Conservation (phyloP, 345 rosid species). For the Salix purpurea region DNA sequence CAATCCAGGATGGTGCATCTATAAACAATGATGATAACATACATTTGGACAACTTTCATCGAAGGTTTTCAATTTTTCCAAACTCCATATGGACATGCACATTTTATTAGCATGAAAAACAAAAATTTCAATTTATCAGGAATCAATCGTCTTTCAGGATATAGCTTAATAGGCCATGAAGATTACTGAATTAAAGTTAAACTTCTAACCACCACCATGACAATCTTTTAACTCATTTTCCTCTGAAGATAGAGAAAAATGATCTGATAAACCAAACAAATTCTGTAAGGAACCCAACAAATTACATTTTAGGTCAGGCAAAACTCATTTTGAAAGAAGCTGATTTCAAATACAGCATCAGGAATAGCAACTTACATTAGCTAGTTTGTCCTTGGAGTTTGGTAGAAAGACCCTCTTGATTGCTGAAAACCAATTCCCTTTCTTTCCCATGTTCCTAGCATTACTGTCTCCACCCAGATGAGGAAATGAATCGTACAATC, state of each 20-base stretch:
- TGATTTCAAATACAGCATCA: background rate
- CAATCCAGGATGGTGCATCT: background rate
- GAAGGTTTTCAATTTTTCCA: background rate
- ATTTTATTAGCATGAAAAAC: background rate
- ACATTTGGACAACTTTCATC: background rate
- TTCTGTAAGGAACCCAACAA: background rate
- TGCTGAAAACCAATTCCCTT: constrained; percentile 91
- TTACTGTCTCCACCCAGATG: constrained; percentile 44
- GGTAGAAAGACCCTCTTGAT: constrained; percentile 75
- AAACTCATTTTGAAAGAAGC: background rate
- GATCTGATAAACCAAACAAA: background rate
- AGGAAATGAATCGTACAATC: constrained; percentile 17
- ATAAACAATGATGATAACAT: background rate
- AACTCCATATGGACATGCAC: background rate
- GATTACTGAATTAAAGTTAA: background rate
- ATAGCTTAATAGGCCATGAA: background rate
- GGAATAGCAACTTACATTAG: constrained; percentile 45
- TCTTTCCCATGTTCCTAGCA: constrained; percentile 86
- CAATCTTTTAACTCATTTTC: background rate
- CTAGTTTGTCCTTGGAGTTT: constrained; percentile 66
- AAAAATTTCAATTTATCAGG: background rate
- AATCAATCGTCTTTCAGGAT: background rate
- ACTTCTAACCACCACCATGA: background rate
- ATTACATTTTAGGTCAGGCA: background rate
- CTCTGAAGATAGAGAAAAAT: background rate